Evolutionary conservation across 176 grass and related monocot species (phyloP).

Genomic region (Ananas comosus): DNA sequence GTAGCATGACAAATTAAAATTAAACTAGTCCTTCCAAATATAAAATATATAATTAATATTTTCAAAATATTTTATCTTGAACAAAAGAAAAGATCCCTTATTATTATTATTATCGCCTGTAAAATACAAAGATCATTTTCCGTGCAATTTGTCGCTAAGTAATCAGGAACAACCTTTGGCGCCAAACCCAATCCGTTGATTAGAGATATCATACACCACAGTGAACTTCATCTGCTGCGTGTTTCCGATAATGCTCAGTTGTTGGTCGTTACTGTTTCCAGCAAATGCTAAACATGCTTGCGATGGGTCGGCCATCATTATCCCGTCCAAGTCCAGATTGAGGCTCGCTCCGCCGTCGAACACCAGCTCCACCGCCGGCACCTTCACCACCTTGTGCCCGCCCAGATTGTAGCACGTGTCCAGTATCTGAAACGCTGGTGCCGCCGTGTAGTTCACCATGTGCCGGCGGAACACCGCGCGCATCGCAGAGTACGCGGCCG

Average conservation of each 20-base stretch:
- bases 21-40: no score
- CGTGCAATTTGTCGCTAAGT: no score
- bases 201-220: constrained; percentile 64
- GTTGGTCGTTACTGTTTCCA: constrained; percentile 30
- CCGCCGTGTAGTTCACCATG: constrained; percentile 46
- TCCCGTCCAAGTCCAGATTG: constrained; percentile 32
- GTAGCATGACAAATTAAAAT: no score
- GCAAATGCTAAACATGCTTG: constrained; percentile 80
- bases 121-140: no score
- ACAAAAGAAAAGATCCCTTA: no score
- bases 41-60: no score
- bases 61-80: no score
- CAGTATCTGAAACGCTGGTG: constrained; percentile 52
- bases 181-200: constrained; percentile 53
- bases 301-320: constrained; percentile 40
- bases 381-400: constrained; percentile 17
- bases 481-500: constrained; percentile 39
- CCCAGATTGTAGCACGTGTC: constrained; percentile 91
- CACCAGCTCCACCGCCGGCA: constrained; percentile 51
- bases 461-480: constrained; percentile 22
- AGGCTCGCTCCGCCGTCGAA: constrained; percentile 41
- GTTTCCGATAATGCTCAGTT: constrained; percentile 54
- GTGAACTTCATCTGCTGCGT: constrained; percentile 62
- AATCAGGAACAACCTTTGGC: constrained; percentile 43
- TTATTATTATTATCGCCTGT: no score